Evolutionary conservation across 352 stramenopile species (phyloP), one percentile per base, ranked within the genome.

Genomic region (Globisporangium polare): DNA sequence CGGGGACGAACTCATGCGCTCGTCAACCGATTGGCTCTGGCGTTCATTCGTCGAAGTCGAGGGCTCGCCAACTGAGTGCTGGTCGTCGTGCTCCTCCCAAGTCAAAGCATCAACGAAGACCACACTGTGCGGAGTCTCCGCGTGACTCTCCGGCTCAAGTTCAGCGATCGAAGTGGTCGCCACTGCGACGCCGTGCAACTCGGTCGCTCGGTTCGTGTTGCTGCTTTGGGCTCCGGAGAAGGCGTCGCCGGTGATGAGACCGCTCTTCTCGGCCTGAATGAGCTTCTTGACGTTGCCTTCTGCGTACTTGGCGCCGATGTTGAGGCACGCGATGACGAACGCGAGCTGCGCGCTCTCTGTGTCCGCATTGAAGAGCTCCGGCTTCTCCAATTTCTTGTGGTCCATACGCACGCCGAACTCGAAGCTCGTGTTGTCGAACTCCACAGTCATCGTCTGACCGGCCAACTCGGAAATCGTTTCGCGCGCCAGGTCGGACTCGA

Each of bases 341-440:
- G 33, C 43, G 15, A 20, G 2, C n/a, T 62, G 56, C 18, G 12
- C 12, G 5, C 20, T 15, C 31, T 42, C 39, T 5, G 56, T 46
- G 7, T n/a, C 39, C 5, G 41, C 41, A 33, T 62, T 55, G 15
- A 62, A 55, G 20, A 62, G 42, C 46, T 62, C 56, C 0, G 56
- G 27, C 27, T 56, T 62, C 3, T 56, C 5, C 24, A 52, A 0
- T 17, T 37, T 17, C 18, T 43, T 43, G 12, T 43, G 15, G 2
- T 20, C 12, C 26, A 62, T n/a, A 8, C 26, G 20, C 29, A 62
- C 41, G 18, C 56, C 56, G 6, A 53, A 55, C 12, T 56, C 43
- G 27, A 56, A 62, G 22, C 42, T 26, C 5, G n/a, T 13, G 45
- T 43, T 18, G 20, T 55, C 43, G 42, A 52, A 53, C 15, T 29